phyloP scores from a whole-genome alignment of 2,329 filamentous ascomycete genomes.

The Scedosporium apiospermum region DNA sequence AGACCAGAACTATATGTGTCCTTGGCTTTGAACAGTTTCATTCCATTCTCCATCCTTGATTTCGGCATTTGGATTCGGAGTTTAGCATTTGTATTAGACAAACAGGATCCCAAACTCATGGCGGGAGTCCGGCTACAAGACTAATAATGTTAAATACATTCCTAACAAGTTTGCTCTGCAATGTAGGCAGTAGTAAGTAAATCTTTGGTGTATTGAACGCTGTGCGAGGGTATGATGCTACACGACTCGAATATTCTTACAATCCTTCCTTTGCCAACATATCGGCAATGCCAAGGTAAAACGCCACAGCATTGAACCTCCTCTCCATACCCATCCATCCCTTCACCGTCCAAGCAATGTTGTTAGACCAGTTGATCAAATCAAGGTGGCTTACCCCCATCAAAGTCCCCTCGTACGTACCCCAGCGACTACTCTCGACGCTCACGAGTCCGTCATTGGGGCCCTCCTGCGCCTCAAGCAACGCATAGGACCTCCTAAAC shows the following conservation, averaged over 20 bases:
- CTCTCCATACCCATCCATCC: conserved; percentile 41
- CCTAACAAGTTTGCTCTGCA: no score
- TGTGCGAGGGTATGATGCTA: neutral
- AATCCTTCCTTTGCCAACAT: conserved; percentile 62
- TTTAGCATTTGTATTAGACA: conserved; percentile 4
- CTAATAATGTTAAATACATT: neutral
- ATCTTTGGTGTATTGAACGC: neutral
- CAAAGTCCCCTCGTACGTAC: conserved; percentile 54
- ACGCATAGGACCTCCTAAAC: conserved; percentile 42
- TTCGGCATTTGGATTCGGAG: conserved; percentile 4
- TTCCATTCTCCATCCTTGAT: neutral
- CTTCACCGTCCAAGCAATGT: conserved; percentile 44
- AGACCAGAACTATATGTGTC: neutral
- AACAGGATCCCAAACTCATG: no score
- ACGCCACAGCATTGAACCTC: conserved; percentile 58
- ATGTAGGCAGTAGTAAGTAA: no score
- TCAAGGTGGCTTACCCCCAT: conserved; percentile 54
- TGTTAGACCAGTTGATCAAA: conserved; percentile 60
- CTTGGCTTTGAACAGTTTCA: neutral
- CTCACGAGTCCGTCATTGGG: conserved; percentile 61
- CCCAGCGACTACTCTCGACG: conserved; percentile 52
- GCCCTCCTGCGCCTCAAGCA: conserved; percentile 44
- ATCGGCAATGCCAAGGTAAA: conserved; percentile 56
- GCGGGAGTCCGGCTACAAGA: neutral
- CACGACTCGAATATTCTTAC: conserved; percentile 12